These are phyloP conservation scores for Paratrypanosoma confusum DNA, from an alignment of 208 protist genomes.

Conservation along the genomic window DNA sequence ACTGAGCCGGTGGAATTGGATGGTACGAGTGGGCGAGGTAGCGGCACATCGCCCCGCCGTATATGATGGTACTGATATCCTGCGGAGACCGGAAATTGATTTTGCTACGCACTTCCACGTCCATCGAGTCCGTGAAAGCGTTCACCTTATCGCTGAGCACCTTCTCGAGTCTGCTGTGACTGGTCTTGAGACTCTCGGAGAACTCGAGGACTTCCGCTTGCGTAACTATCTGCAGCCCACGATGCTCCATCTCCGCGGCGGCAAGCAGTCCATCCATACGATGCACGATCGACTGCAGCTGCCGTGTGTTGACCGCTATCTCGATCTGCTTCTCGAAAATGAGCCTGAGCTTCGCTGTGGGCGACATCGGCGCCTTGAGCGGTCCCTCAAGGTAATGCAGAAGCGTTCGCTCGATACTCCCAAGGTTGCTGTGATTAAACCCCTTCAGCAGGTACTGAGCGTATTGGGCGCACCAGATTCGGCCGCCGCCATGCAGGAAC, in stretches of 20 bases:
- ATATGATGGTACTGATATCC: slow-evolving; percentile 87
- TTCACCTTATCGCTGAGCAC: slow-evolving; percentile 76
- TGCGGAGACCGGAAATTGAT: slow-evolving; percentile 84
- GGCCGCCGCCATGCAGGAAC: slow-evolving; percentile 69
- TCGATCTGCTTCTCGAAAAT: slow-evolving; percentile 87
- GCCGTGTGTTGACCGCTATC: slow-evolving; percentile 57
- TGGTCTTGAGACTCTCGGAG: slow-evolving; percentile 39
- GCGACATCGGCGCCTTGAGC: slow-evolving; percentile 37
- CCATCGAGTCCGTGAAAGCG: slow-evolving; percentile 76
- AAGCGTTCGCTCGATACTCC: slow-evolving; percentile 76
- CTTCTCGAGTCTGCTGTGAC: slow-evolving; percentile 69
- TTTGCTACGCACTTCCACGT: slow-evolving; percentile 67
- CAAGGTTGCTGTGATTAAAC: slow-evolving; percentile 71
- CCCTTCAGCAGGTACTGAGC: slow-evolving; percentile 86
- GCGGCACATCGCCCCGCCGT: slow-evolving; percentile 73
- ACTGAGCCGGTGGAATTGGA: slow-evolving; percentile 30
- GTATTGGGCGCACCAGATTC: slow-evolving; percentile 88
- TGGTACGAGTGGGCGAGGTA: slow-evolving; percentile 67
- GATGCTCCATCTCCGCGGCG: slow-evolving; percentile 85
- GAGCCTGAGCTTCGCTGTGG: slow-evolving; percentile 72
- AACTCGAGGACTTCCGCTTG: slow-evolving; percentile 62
- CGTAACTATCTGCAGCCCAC: slow-evolving; percentile 63
- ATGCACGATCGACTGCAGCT: slow-evolving; percentile 69
- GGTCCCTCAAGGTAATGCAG: slow-evolving; percentile 77
- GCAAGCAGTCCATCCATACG: slow-evolving; percentile 88